These are phyloP conservation scores for Cyclotella choctawhatcheeana DNA, from an alignment of 108 stramenopile genomes.

Conservation along the genomic window DNA sequence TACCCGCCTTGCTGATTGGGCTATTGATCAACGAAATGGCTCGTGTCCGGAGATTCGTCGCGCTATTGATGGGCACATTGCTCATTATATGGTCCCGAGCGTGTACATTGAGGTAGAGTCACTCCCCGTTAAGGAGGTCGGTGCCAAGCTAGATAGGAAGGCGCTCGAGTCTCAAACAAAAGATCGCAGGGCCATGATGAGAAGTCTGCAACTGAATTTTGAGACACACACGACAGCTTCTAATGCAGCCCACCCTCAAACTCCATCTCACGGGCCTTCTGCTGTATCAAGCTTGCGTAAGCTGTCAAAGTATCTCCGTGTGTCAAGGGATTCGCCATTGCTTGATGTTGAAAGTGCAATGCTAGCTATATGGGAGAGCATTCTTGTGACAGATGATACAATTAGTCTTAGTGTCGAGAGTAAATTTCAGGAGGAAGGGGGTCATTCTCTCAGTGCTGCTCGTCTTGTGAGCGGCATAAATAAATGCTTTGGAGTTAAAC, in stretches of 20 bases:
- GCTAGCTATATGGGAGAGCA: conserved; percentile 23
- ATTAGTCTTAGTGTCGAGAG: conserved; percentile 16
- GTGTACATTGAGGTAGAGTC: conserved; percentile 58
- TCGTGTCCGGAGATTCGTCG: conserved; percentile 59
- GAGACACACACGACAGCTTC: conserved; percentile 41
- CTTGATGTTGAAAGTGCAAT: conserved; percentile 23
- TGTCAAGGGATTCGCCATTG: conserved; percentile 16
- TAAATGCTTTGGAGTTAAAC: conserved; percentile 28
- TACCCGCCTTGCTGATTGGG: conserved; percentile 25
- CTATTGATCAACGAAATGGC: conserved; percentile 57
- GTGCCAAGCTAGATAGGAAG: conserved; percentile 75
- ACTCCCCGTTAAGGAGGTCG: conserved; percentile 69
- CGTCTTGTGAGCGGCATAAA: conserved; percentile 54
- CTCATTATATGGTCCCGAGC: conserved; percentile 54
- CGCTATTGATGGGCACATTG: conserved; percentile 71
- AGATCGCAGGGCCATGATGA: conserved; percentile 27
- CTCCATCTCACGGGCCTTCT: background rate
- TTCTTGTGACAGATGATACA: conserved; percentile 33
- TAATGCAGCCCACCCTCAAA: conserved; percentile 13
- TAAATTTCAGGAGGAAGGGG: conserved; percentile 77
- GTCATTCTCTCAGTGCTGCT: conserved; percentile 75
- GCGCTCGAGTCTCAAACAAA: conserved; percentile 37
- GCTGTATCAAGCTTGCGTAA: background rate
- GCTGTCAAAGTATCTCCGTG: conserved; percentile 24
- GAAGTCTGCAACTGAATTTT: conserved; percentile 21